Conservation (phyloP, 2,329 filamentous ascomycete genomes). For the Blumeria graminis region DNA sequence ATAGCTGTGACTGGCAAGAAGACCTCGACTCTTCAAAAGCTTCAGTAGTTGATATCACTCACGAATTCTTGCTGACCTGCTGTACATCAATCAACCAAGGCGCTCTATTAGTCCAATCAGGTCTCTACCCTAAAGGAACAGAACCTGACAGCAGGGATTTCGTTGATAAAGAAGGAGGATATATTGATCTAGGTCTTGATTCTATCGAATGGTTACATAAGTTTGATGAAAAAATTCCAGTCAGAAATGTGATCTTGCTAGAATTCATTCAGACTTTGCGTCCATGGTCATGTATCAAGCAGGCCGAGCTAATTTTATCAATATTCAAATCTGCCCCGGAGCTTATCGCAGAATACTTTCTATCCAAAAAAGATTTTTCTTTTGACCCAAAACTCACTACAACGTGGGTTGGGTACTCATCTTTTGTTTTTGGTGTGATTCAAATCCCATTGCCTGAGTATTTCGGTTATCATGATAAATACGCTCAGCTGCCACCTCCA, state of each 20-base stretch:
- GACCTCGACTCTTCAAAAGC: slow-evolving; percentile 21
- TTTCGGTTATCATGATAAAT: slow-evolving; percentile 42
- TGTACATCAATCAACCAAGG: slow-evolving; percentile 55
- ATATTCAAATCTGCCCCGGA: slow-evolving; percentile 70
- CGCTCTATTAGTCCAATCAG: slow-evolving; percentile 49
- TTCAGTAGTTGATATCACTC: slow-evolving; percentile 41
- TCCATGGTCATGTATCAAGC: slow-evolving; percentile 58
- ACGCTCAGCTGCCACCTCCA: slow-evolving; percentile 48
- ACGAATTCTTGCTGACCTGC: slow-evolving; percentile 48
- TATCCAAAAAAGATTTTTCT: slow-evolving; percentile 52
- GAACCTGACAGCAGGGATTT: slow-evolving; percentile 32
- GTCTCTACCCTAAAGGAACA: slow-evolving; percentile 57
- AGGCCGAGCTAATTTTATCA: slow-evolving; percentile 56
- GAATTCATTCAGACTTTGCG: slow-evolving; percentile 57
- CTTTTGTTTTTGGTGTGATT: slow-evolving; percentile 65
- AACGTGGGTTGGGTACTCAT: slow-evolving; percentile 85
- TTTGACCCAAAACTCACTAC: slow-evolving; percentile 82
- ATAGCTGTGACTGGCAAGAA: slow-evolving; percentile 28
- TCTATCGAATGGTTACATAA: slow-evolving; percentile 45
- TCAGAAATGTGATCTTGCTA: slow-evolving; percentile 58
- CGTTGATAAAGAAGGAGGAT: slow-evolving; percentile 16
- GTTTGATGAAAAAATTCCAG: slow-evolving; percentile 39
- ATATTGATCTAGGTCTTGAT: slow-evolving; percentile 41
- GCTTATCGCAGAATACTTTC: slow-evolving; percentile 69
- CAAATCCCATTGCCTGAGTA: slow-evolving; percentile 46